These are phyloP conservation scores for Pneumocystis sp. DNA, from an alignment of 1,139 yeast species.

Conservation along the genomic window DNA sequence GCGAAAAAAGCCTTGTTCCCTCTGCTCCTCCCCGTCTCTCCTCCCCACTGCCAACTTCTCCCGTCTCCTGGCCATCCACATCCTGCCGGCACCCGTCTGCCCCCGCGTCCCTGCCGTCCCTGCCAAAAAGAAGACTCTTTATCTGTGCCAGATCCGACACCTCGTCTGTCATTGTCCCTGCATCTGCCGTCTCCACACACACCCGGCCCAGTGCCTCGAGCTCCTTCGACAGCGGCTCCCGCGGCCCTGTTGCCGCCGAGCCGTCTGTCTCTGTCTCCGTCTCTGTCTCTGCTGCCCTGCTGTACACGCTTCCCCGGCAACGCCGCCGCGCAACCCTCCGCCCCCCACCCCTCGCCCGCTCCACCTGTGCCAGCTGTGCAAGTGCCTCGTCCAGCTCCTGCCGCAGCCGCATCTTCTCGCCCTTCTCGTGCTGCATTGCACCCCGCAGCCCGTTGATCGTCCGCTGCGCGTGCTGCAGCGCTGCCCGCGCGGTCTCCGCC, in stretches of 20 bases:
- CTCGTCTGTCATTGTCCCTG: background rate
- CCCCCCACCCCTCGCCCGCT: conserved; percentile 1
- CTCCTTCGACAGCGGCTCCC: background rate
- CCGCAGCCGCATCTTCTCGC: conserved; percentile 25
- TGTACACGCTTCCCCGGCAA: too few species aligned
- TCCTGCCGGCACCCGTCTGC: too few species aligned
- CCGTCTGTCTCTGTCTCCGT: too few species aligned
- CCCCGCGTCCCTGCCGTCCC: too few species aligned
- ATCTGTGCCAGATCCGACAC: background rate
- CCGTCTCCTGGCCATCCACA: too few species aligned
- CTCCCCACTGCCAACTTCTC: too few species aligned
- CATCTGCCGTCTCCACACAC: background rate
- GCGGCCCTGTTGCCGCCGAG: background rate
- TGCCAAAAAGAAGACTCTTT: background rate
- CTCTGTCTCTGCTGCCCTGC: too few species aligned
- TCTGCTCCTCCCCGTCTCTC: too few species aligned
- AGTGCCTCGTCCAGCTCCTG: conserved; percentile 19
- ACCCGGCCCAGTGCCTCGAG: background rate
- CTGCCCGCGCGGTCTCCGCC: conserved; percentile 51
- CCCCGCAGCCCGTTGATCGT: conserved; percentile 20
- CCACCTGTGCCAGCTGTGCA: conserved; percentile 14
- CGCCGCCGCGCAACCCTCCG: too few species aligned
- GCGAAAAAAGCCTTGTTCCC: background rate
- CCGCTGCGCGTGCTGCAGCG: conserved; percentile 51
- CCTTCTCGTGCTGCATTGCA: conserved; percentile 22